Base-by-base conservation (phyloP, 371 early-diverging fungal species). In the Basidiobolus meristosporus region DNA sequence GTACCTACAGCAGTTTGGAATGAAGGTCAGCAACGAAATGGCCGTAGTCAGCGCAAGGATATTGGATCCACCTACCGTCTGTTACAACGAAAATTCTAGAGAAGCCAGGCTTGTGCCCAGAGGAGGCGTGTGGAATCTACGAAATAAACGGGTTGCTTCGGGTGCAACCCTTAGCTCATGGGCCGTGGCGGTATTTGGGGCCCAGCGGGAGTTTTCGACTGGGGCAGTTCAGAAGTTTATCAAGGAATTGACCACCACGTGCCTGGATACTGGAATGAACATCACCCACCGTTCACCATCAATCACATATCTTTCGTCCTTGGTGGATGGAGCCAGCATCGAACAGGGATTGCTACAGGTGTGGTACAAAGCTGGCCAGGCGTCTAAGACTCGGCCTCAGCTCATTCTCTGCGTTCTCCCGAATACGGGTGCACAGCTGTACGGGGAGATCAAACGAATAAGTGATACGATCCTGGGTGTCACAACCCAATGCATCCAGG, bases 381-480 rank as follows among this genome's bases (percentile, higher is more conserved):
- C 63, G 11, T 79, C 79, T 32, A 76, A 74, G 44, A 56, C 67
- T 19, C 47, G 68, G 43, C 83, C 84, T 16, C 84, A 87, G 55
- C 43, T 88, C 19, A 49, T 85, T 26, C 46, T 85, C 30, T 82
- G 87, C 52, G 70, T 93, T 41, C 56, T 93, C 26, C 87, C 86
- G 31, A 80, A 80, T 62, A 87, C 81, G 26, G 83, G 80, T 45
- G 65, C 73, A 15, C 74, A 72, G 0, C 55, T 92, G 4, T 98
- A 98, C 56, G 83, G 82, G 39, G 82, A 85, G 44, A 79, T 97
- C 51, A 98, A 98, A 70, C 72, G 89, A 22, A 70, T 84, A 28
- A 72, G 81, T 19, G 97, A 98, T 56, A 90, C 90, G 2, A 71
- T 80, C 21, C 63, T 88, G 38, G 89, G 92, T 22, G 60, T 90